Evolutionary conservation across 768 basidiomycete species (phyloP).

Genomic region (Hygrophoropsis aurantiaca): DNA sequence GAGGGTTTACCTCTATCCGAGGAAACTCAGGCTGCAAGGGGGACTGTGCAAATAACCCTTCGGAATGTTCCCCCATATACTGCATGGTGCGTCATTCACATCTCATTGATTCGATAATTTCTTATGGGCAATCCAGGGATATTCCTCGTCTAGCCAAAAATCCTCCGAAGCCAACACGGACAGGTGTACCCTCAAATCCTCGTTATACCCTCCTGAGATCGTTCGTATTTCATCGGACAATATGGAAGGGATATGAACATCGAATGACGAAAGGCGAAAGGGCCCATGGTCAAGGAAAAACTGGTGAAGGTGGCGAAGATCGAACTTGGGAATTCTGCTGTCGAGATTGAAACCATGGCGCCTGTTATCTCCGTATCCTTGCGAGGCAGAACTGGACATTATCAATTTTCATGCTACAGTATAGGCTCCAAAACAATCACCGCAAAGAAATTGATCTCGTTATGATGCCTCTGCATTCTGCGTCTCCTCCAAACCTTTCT

Average conservation of each 20-base stretch:
- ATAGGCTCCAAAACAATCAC: conserved; percentile 3
- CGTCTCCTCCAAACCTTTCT: conserved; percentile 60
- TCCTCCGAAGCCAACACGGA: conserved; percentile 54
- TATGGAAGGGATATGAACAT: conserved; percentile 88
- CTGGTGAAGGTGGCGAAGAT: conserved; percentile 74
- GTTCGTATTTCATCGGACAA: conserved; percentile 67
- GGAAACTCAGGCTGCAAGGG: conserved; percentile 36
- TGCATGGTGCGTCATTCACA: conserved; percentile 57
- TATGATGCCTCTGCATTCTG: conserved; percentile 24
- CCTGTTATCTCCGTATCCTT: not conserved
- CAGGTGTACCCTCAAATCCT: conserved; percentile 56
- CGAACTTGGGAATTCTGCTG: conserved; percentile 88
- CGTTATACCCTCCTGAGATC: conserved; percentile 72
- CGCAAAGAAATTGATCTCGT: conserved; percentile 6
- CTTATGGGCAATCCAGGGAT: conserved; percentile 50
- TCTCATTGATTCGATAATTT: not conserved
- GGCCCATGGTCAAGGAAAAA: conserved; percentile 62
- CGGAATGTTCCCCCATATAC: conserved; percentile 88
- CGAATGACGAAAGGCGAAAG: conserved; percentile 91
- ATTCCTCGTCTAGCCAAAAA: conserved; percentile 72
- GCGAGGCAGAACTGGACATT: too few relatives aligned
- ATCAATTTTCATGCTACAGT: not conserved
- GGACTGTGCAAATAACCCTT: conserved; percentile 83
- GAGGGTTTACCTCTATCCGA: conserved; percentile 4
- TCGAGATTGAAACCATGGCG: too few relatives aligned